Evolutionary conservation across 306 rosid genomes (phyloP).

Genomic region (Cicer arietinum): DNA sequence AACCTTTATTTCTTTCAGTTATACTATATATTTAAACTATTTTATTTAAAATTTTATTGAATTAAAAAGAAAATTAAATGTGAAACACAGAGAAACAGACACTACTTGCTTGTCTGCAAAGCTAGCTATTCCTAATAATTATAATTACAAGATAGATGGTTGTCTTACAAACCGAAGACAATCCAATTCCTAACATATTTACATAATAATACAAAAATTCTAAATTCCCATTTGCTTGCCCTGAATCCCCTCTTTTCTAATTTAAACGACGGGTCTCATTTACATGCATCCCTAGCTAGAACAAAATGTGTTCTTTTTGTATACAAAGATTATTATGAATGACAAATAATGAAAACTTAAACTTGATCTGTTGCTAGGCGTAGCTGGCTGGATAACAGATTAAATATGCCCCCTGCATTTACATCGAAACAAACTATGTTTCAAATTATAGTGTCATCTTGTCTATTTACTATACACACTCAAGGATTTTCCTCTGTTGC

Average conservation of each 20-base stretch:
- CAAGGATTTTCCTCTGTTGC: conserved; percentile 35
- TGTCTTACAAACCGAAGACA: neutral
- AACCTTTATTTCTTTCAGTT: no score
- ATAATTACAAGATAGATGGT: neutral
- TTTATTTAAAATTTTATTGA: no score
- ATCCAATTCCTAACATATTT: conserved; percentile 25
- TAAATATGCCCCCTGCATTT: conserved; percentile 5
- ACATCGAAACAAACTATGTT: neutral
- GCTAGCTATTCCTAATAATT: no score
- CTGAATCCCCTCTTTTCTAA: neutral
- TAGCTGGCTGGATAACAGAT: neutral
- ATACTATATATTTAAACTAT: no score
- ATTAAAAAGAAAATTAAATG: no score
- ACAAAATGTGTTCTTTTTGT: neutral
- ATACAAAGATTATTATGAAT: neutral
- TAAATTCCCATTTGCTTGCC: neutral
- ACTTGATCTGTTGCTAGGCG: neutral
- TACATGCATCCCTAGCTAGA: conserved; percentile 3
- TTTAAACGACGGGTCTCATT: neutral
- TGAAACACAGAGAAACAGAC: no score
- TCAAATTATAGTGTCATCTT: conserved; percentile 1
- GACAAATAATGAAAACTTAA: neutral
- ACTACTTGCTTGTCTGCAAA: no score
- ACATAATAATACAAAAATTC: conserved; percentile 27
- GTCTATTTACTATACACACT: neutral